Evolutionary conservation across 192 early-diverging fungal genomes (phyloP).

Genomic region (Rhizophagus sp.): DNA sequence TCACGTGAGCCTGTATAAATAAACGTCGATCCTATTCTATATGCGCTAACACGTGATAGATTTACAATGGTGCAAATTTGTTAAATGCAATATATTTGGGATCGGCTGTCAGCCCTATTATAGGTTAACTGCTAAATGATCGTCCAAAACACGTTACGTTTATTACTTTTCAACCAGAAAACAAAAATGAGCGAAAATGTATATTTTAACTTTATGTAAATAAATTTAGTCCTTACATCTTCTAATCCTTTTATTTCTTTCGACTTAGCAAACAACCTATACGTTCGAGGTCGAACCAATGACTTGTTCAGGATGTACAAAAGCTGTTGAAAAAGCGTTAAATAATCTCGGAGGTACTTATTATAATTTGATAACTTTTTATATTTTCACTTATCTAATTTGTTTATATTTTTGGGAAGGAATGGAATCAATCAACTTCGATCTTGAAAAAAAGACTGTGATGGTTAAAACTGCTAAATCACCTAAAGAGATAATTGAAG

Average conservation of each 20-base stretch:
- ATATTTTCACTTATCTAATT: background rate
- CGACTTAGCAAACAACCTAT: background rate
- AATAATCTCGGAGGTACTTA: background rate
- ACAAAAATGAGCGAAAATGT: too few species aligned
- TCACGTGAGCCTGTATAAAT: too few species aligned
- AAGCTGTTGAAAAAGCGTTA: slow-evolving; percentile 5
- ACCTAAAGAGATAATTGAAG: background rate
- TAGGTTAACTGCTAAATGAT: too few species aligned
- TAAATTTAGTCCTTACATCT: background rate
- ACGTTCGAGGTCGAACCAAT: background rate
- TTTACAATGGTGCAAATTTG: too few species aligned
- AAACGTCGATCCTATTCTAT: too few species aligned
- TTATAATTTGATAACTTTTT: background rate
- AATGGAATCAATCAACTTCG: background rate
- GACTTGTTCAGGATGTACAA: background rate
- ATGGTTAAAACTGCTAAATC: background rate
- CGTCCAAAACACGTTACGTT: too few species aligned
- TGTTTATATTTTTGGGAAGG: background rate
- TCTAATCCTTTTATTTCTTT: background rate
- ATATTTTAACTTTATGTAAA: too few species aligned
- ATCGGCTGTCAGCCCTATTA: too few species aligned
- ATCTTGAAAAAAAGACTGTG: background rate
- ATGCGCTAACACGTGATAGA: too few species aligned
- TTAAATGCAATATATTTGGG: too few species aligned
- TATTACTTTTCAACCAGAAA: too few species aligned